A percentile compares a stretch with the other conserved stretches of the same genome.
phyloP scores from a whole-genome alignment of 1,284 basidiomycete genomes.

The Stereum hirsutum region DNA sequence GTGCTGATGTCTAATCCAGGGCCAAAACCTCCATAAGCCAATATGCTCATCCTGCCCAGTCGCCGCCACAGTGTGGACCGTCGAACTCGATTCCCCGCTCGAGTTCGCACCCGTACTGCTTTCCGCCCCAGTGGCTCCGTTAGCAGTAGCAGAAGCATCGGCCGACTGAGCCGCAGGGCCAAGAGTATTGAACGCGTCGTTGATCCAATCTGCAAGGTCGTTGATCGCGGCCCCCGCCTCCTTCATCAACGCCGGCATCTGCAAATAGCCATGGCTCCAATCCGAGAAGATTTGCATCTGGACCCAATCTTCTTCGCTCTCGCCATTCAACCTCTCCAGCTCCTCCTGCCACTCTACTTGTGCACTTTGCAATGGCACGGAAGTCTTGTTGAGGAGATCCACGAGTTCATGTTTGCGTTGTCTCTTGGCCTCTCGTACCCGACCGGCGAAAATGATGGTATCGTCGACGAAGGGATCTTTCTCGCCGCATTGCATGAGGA shows the following conservation, averaged over 20 bases:
- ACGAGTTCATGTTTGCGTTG: conserved; percentile 63
- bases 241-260: conserved; percentile 85
- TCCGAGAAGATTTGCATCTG: conserved; percentile 86
- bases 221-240: conserved; percentile 79
- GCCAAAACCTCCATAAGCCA: conserved; percentile 8
- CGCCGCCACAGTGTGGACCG: too few species aligned
- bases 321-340: conserved; percentile 47
- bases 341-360: conserved; percentile 40
- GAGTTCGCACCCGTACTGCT: conserved; percentile 3
- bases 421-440: conserved; percentile 87
- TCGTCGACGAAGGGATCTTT: conserved; percentile 97
- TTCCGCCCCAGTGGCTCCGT: conserved; percentile 1
- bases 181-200: conserved; percentile 56
- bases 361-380: conserved; percentile 33
- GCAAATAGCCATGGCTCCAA: conserved; percentile 91
- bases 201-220: conserved; percentile 92
- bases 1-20: conserved; percentile 5
- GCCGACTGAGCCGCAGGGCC: background rate
- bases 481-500: conserved; percentile 90
- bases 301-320: conserved; percentile 92
- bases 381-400: too few species aligned
- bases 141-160: conserved; percentile 1
- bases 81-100: background rate
- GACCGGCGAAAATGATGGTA: conserved; percentile 90
- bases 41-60: too few species aligned